Conservation (phyloP, 345 rosid species). For the Mercurialis annua region DNA sequence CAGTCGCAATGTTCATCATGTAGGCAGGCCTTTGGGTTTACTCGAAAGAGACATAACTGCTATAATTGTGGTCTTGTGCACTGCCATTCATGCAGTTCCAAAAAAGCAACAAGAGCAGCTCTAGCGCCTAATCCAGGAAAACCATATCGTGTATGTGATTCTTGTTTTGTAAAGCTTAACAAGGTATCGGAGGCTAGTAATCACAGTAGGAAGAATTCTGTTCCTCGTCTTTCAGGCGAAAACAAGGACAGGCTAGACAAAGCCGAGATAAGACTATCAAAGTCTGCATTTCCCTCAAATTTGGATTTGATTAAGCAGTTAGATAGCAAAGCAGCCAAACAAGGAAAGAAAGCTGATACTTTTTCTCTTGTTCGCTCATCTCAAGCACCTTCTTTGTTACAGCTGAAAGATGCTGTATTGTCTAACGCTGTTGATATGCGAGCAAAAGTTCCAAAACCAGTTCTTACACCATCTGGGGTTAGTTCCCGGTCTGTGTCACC, state of each 20-base stretch:
- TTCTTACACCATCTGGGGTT: slow-evolving; percentile 65
- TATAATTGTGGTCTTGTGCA: slow-evolving; percentile 96
- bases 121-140: slow-evolving; percentile 83
- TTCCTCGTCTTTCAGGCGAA: slow-evolving; percentile 91
- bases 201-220: slow-evolving; percentile 52
- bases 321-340: slow-evolving; percentile 89
- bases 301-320: slow-evolving; percentile 89
- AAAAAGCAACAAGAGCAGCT: slow-evolving; percentile 75
- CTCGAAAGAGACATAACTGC: slow-evolving; percentile 90
- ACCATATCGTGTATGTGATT: slow-evolving; percentile 90
- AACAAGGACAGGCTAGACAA: slow-evolving; percentile 85
- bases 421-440: slow-evolving; percentile 61
- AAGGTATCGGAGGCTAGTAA: slow-evolving; percentile 59
- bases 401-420: slow-evolving; percentile 76
- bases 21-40: slow-evolving; percentile 89
- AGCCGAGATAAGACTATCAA: slow-evolving; percentile 74
- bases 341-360: slow-evolving; percentile 72
- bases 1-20: slow-evolving; percentile 94
- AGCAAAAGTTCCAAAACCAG: slow-evolving; percentile 61
- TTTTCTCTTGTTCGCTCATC: slow-evolving; percentile 69
- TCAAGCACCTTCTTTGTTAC: slow-evolving; percentile 75
- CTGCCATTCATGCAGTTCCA: slow-evolving; percentile 94
- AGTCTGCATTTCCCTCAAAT: slow-evolving; percentile 65
- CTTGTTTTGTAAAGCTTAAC: slow-evolving; percentile 71
- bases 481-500: slow-evolving; percentile 96